Conservation (phyloP, 192 early-diverging fungal species). For the Lobosporangium transversale region DNA sequence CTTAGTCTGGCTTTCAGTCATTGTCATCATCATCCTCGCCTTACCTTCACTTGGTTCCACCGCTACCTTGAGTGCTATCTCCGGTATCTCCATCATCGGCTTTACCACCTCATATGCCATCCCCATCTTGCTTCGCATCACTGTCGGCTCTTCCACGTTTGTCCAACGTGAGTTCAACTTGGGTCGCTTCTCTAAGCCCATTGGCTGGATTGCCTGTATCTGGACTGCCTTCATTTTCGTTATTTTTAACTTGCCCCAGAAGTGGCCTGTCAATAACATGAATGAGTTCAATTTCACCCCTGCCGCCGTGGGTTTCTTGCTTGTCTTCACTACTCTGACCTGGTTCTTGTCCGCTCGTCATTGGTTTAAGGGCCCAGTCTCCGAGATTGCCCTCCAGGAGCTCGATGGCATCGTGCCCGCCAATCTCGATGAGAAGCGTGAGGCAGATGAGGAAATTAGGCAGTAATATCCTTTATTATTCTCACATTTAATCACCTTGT, state of each 20-base stretch:
- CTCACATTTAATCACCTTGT: no score
- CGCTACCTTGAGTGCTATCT: conserved; percentile 54
- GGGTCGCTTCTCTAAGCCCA: conserved; percentile 44
- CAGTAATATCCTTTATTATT: no score
- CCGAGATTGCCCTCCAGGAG: conserved; percentile 40
- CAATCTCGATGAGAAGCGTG: not conserved
- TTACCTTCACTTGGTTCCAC: conserved; percentile 53
- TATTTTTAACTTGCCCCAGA: conserved; percentile 56
- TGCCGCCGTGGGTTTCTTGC: conserved; percentile 50
- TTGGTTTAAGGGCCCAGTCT: conserved; percentile 52
- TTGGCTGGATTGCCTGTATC: conserved; percentile 47
- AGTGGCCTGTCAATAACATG: conserved; percentile 45
- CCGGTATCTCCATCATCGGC: conserved; percentile 54
- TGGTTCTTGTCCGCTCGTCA: conserved; percentile 52
- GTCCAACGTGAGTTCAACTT: conserved; percentile 56
- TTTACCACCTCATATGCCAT: conserved; percentile 53
- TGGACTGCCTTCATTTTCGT: conserved; percentile 59
- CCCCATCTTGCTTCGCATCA: conserved; percentile 52
- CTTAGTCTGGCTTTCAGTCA: conserved; percentile 50
- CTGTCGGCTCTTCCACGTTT: conserved; percentile 51
- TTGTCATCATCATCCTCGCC: conserved; percentile 46
- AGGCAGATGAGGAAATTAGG: conserved; percentile 5
- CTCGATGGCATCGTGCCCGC: conserved; percentile 27
- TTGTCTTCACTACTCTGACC: conserved; percentile 42
- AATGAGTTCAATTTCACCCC: conserved; percentile 53